Conservation (phyloP, 75 land plant species). For the Picea sitchensis region DNA sequence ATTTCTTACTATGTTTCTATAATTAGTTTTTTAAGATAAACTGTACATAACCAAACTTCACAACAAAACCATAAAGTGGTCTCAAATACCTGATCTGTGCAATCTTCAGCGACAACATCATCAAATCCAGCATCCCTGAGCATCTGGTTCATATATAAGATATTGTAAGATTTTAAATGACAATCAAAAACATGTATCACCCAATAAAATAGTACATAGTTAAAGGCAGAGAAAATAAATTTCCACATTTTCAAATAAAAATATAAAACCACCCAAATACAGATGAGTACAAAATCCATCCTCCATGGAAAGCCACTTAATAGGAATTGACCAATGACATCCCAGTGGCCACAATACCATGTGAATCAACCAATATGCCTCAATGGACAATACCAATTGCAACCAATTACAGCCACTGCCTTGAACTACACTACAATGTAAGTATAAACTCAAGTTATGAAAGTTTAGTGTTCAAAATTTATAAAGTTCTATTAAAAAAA, state of each 20-base stretch:
- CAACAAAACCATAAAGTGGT: not conserved
- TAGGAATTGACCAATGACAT: not conserved
- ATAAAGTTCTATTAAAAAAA: too few species aligned
- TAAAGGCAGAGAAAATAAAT: not conserved
- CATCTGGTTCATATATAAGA: slow-evolving; percentile 48
- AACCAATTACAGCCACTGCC: too few species aligned
- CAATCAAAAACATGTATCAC: not conserved
- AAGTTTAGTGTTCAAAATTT: too few species aligned
- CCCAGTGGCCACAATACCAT: not conserved
- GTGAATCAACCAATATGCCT: not conserved
- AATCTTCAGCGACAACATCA: slow-evolving; percentile 86
- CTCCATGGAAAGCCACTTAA: not conserved
- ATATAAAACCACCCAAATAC: not conserved
- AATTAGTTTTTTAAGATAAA: not conserved
- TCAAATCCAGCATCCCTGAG: slow-evolving; percentile 81
- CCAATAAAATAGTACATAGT: not conserved
- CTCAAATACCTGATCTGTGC: slow-evolving; percentile 77
- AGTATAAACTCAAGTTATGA: too few species aligned
- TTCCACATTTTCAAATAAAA: not conserved
- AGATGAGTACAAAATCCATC: not conserved
- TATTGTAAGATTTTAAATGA: not conserved
- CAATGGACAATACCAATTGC: too few species aligned
- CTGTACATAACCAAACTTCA: not conserved
- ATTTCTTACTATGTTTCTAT: not conserved
- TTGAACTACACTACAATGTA: too few species aligned